Percentiles rank a stretch among this genome's conserved stretches.
Conservation (phyloP, 257 asterid species). For the Nemophila menziesii region DNA sequence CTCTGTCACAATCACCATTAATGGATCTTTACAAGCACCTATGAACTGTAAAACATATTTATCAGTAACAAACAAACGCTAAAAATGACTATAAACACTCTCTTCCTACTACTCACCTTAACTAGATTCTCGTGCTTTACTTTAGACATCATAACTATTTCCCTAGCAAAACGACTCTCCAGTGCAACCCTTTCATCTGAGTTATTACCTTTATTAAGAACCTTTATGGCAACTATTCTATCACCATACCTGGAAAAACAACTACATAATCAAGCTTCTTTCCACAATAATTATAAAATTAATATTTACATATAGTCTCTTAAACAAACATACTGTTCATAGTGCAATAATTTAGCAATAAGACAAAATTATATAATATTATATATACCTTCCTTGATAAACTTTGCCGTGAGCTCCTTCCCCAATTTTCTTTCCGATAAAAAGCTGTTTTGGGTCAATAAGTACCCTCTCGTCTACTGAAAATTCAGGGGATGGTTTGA, state of each 20-base stretch:
- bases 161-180: slow-evolving; percentile 78
- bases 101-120: slow-evolving; percentile 45
- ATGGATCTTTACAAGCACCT: slow-evolving; percentile 98
- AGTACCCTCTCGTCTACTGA: slow-evolving; percentile 66
- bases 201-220: slow-evolving; percentile 62
- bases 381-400: slow-evolving; percentile 79
- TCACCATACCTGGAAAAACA: slow-evolving; percentile 66
- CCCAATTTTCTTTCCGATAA: slow-evolving; percentile 78
- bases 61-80: background rate
- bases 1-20: slow-evolving; percentile 94
- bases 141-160: slow-evolving; percentile 86
- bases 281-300: background rate
- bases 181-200: slow-evolving; percentile 61
- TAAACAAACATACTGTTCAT: background rate
- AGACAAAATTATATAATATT: slow-evolving; percentile 2
- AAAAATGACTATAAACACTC: too few relatives aligned
- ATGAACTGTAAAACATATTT: slow-evolving; percentile 49
- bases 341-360: too few relatives aligned
- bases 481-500: slow-evolving; percentile 22
- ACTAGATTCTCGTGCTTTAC: slow-evolving; percentile 93
- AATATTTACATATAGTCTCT: background rate
- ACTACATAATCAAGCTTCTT: background rate
- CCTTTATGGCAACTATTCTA: slow-evolving; percentile 84
- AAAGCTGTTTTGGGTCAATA: slow-evolving; percentile 72
- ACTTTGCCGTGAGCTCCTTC: slow-evolving; percentile 99